Conservation (phyloP, 805 yeast species). For the Zygosaccharomyces bisporus region DNA sequence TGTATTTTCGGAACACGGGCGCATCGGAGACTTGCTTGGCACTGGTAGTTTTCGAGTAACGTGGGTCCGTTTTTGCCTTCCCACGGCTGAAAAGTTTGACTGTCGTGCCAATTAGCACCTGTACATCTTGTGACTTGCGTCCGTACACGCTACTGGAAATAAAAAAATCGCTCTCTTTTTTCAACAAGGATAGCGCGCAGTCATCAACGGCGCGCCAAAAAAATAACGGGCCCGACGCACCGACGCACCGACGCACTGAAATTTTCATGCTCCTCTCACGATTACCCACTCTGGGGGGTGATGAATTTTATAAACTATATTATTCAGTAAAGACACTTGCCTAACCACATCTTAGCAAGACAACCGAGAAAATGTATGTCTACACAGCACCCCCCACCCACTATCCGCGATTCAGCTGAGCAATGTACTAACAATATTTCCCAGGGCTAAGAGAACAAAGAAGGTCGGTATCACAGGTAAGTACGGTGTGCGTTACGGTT, state of each 20-base stretch:
- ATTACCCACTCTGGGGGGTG: background rate
- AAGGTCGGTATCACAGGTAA: conserved; percentile 99
- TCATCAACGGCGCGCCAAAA: too few species aligned
- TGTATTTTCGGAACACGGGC: too few species aligned
- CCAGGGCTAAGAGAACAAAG: conserved; percentile 99
- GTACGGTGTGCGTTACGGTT: conserved; percentile 99
- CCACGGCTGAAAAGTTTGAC: background rate
- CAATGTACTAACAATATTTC: conserved; percentile 13
- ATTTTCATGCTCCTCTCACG: conserved; percentile 3
- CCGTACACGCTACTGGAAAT: too few species aligned
- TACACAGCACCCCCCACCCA: background rate
- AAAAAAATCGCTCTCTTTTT: too few species aligned
- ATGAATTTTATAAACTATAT: conserved; percentile 5
- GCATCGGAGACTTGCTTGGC: too few species aligned
- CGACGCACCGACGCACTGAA: conserved; percentile 4
- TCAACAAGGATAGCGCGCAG: too few species aligned
- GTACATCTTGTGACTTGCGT: too few species aligned
- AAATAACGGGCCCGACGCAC: too few species aligned
- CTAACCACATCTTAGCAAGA: background rate
- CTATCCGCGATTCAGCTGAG: background rate
- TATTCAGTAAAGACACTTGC: background rate
- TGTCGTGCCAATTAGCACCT: background rate
- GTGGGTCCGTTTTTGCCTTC: too few species aligned
- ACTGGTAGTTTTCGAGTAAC: too few species aligned
- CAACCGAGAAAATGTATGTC: conserved; percentile 9